These are phyloP conservation scores for Scutellaria baicalensis DNA, from an alignment of 257 asterid genomes.

Conservation along the genomic window DNA sequence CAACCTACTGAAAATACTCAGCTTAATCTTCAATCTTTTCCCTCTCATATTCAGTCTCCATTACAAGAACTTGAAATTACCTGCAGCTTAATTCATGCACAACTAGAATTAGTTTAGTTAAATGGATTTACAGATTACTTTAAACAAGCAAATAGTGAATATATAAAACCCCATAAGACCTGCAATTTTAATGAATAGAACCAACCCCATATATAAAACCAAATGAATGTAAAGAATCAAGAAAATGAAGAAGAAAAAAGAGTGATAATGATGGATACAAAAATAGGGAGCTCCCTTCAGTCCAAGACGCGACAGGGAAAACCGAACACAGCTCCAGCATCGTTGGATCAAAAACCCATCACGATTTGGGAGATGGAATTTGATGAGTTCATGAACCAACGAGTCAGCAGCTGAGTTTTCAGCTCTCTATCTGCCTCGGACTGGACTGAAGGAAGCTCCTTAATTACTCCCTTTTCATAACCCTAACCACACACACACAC, in stretches of 20 bases:
- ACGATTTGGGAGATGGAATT: too few species aligned
- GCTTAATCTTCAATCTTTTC: too few species aligned
- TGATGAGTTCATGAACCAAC: conserved; percentile 61
- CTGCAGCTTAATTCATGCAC: too few species aligned
- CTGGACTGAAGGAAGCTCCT: conserved; percentile 92
- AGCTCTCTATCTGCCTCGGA: conserved; percentile 53
- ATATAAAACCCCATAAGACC: background rate
- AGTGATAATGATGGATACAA: background rate
- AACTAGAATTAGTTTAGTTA: too few species aligned
- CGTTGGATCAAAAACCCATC: conserved; percentile 59
- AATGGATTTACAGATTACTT: too few species aligned
- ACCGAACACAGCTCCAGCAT: conserved; percentile 75
- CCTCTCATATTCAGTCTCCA: too few species aligned
- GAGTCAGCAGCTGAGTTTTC: conserved; percentile 80
- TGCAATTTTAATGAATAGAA: too few species aligned
- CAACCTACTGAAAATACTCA: too few species aligned
- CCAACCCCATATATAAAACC: too few species aligned
- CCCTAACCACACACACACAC: conserved; percentile 14
- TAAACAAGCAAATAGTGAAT: background rate
- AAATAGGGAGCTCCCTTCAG: conserved; percentile 97
- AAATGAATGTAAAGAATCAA: too few species aligned
- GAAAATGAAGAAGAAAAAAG: background rate
- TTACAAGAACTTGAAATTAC: too few species aligned
- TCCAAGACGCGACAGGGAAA: conserved; percentile 80
- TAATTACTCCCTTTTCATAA: conserved; percentile 2